Evolutionary conservation across 2,329 filamentous ascomycete genomes (phyloP), one percentile per base, ranked within the genome.

Genomic region (Verticillium isaacii): DNA sequence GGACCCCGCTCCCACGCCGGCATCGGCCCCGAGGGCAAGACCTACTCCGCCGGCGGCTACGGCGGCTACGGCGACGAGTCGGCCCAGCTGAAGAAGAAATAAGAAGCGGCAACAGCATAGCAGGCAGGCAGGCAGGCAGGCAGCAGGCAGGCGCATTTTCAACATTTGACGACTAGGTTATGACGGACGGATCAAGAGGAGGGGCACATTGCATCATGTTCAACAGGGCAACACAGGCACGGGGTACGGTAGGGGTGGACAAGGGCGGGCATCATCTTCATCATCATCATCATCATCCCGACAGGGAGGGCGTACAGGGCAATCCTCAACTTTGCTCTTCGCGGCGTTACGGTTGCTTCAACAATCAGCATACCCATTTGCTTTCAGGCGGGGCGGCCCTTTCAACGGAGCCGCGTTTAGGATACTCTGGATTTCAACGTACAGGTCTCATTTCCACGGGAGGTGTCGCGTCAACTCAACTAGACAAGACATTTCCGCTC

Each of bases 1-100:
- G 94, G 94, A 0, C 93, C 93, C 3, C 81, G 94, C 57, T 90
- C 80, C 66, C 75, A 85, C 67, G 78, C 79, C 50, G 78, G 78
- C 61, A 75, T 81, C 62, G 82, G 77, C 0, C 80, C 82, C 3
- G 86, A 92, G 75, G 89, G 89, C 3, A 84, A 85, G 79, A 86
- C 86, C 8, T 92, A 87, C 63, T 76, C 75, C 1, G 77, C 79
- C 36, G 79, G 78, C 15, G 82, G 80, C 23, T 77, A 85, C 64
- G 85, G 79, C 54, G 84, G 85, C 1, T 87, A 87, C 62, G 79
- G 84, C 12, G 78, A 84, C n/a, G 84, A 87, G 76, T 77, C 75
- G 57, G 80, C 74, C 67, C 58, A 64, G 57, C 66, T 62, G 56
- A 68, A 68, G 60, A 67, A 67, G 37, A 45, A 50, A 5, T 34